Conservation (phyloP, 148 eudicot genomes). For the Vaccinium vitisidaea region DNA sequence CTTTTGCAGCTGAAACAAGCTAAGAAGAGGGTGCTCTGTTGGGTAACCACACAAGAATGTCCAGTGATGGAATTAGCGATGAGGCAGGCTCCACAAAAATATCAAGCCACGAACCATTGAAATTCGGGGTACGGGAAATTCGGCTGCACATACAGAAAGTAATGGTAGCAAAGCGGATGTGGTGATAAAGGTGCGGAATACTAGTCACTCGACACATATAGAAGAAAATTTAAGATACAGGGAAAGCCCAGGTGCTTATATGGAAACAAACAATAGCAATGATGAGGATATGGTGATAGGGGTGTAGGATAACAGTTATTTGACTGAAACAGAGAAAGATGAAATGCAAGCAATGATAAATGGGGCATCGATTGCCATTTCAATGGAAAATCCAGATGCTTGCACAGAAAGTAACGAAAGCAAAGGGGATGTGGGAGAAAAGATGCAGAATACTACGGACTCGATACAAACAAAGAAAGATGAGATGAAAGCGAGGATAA, state of each 20-base stretch:
- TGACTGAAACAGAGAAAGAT: background rate
- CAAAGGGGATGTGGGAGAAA: slow-evolving; percentile 23
- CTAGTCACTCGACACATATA: background rate
- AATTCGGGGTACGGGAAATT: slow-evolving; percentile 16
- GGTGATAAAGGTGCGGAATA: background rate
- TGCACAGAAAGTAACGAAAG: slow-evolving; percentile 22
- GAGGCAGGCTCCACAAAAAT: slow-evolving; percentile 25
- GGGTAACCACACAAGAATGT: slow-evolving; percentile 15
- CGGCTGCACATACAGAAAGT: background rate
- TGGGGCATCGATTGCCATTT: background rate
- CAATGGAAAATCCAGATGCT: slow-evolving; percentile 21
- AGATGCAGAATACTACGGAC: slow-evolving; percentile 18
- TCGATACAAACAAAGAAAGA: slow-evolving; percentile 22
- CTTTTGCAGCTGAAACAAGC: slow-evolving; percentile 17
- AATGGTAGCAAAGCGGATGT: background rate
- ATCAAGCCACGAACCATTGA: slow-evolving; percentile 19
- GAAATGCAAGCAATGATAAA: background rate
- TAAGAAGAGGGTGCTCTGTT: slow-evolving; percentile 17
- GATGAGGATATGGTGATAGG: background rate
- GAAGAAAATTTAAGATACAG: slow-evolving; percentile 27
- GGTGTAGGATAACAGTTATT: background rate
- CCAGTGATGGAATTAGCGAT: slow-evolving; percentile 20
- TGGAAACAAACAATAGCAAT: background rate
- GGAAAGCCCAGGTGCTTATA: background rate
- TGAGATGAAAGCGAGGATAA: slow-evolving; percentile 19